These are phyloP conservation scores for Cystoderma amianthinum DNA, from an alignment of 768 basidiomycete genomes.

Conservation along the genomic window DNA sequence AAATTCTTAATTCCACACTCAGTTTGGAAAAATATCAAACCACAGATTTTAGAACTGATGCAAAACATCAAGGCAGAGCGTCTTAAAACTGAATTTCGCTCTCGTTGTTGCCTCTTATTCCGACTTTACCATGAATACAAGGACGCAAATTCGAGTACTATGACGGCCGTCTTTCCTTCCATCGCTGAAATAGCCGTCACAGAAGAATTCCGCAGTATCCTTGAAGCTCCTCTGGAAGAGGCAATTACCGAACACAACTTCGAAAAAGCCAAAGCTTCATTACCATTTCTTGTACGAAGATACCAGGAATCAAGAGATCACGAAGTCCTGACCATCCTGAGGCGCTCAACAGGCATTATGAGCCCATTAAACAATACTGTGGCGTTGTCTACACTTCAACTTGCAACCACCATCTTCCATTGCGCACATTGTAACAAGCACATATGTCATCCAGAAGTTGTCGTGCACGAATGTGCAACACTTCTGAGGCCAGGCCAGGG, in stretches of 20 bases:
- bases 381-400: not conserved
- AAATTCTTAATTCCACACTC: not conserved
- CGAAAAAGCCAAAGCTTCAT: not conserved
- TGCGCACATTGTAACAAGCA: not conserved
- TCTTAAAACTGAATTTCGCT: not conserved
- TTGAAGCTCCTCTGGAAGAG: not conserved
- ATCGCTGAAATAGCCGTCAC: not conserved
- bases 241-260: not conserved
- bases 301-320: not conserved
- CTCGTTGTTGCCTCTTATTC: not conserved
- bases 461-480: not conserved
- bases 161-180: not conserved
- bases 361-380: not conserved
- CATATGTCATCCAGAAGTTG: not conserved
- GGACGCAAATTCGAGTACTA: not conserved
- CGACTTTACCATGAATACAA: not conserved
- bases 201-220: not conserved
- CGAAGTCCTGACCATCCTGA: not conserved
- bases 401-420: not conserved
- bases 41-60: not conserved
- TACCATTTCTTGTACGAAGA: not conserved
- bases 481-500: not conserved
- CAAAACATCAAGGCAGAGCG: not conserved
- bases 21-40: not conserved
- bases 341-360: not conserved